These are phyloP conservation scores for Melocanna baccifera DNA, from an alignment of 176 grass and related monocot genomes.

Conservation along the genomic window DNA sequence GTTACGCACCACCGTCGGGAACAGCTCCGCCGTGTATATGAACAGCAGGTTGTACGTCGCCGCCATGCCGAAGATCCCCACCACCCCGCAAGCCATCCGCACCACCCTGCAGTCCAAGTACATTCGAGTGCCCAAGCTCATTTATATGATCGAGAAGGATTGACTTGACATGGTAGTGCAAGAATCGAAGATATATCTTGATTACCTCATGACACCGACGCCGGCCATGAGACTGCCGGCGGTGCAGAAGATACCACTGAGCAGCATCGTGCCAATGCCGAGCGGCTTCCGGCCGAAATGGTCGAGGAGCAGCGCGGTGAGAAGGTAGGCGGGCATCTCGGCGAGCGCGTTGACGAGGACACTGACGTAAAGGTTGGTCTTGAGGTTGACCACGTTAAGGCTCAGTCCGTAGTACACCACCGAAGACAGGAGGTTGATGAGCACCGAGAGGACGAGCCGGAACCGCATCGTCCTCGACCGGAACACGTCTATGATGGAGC, in stretches of 20 bases:
- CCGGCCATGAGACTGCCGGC: conserved; percentile 38
- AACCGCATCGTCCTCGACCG: conserved; percentile 47
- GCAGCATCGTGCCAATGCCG: conserved; percentile 56
- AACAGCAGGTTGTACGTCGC: conserved; percentile 78
- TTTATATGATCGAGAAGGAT: background rate
- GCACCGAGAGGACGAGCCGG: conserved; percentile 50
- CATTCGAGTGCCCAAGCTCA: background rate
- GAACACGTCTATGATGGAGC: conserved; percentile 73
- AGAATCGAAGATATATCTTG: background rate
- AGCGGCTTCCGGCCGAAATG: conserved; percentile 59
- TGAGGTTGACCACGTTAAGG: conserved; percentile 90
- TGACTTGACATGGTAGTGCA: background rate
- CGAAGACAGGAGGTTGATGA: conserved; percentile 54
- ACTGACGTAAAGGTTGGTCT: conserved; percentile 74
- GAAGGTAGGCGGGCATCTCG: conserved; percentile 61
- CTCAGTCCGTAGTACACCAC: conserved; percentile 85
- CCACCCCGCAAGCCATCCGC: conserved; percentile 64
- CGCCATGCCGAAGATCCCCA: conserved; percentile 81
- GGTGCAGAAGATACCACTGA: conserved; percentile 64
- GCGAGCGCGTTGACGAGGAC: conserved; percentile 65
- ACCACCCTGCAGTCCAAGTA: conserved; percentile 17
- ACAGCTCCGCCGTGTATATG: conserved; percentile 79
- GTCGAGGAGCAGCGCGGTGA: conserved; percentile 58
- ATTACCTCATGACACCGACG: conserved; percentile 35
- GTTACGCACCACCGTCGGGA: conserved; percentile 83